Base-by-base conservation (phyloP, 495 filamentous ascomycete genomes). In the Penicillium chermesinum region DNA sequence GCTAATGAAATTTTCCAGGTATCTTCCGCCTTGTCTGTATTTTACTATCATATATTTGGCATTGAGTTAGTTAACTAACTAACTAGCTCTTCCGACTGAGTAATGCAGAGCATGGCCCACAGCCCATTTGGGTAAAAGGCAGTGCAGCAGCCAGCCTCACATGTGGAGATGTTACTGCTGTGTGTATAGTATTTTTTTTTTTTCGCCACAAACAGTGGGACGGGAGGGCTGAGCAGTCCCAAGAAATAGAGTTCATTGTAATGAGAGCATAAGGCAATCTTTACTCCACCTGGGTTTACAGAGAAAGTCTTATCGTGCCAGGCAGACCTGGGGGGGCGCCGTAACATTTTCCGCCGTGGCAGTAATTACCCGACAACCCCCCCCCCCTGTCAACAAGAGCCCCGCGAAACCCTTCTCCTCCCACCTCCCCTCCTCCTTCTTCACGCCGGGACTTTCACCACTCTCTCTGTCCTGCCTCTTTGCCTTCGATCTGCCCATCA, bases 381-480 rank as follows among this genome's bases (percentile, higher is more conserved):
- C 61, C 61, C 52, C 59, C 59, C 54, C 51, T 63, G 65, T 69
- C 65, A 69, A 71, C 65, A 71, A 64, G 53, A 67, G 58, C 65
- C 67, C 63, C 63, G 67, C 65, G 65, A 66, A 57, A 51, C 56
- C 61, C 53, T 57, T 55, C 55, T 55, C 54, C 49, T 49, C 54
- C 58, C 44, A 54, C 46, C 55, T 51, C 19, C 48, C 38, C 49
- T 38, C 50, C 54, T 21, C 48, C 17, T 36, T 16, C 37, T 30
- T 15, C 22, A 18, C 41, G 44, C 37, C 39, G 39, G 13, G 44
- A 25, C 45, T 50, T 48, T 47, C 15, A 19, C 38, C 48, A 47
- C 44, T 22, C 46, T 38, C 35, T 27, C 46, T 38, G 38, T 37
- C 44, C 42, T 30, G 43, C 27, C 34, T 32, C 34, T 15, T 44